phyloP scores from a whole-genome alignment of 768 basidiomycete genomes.

The Boletus eberwhitei region DNA sequence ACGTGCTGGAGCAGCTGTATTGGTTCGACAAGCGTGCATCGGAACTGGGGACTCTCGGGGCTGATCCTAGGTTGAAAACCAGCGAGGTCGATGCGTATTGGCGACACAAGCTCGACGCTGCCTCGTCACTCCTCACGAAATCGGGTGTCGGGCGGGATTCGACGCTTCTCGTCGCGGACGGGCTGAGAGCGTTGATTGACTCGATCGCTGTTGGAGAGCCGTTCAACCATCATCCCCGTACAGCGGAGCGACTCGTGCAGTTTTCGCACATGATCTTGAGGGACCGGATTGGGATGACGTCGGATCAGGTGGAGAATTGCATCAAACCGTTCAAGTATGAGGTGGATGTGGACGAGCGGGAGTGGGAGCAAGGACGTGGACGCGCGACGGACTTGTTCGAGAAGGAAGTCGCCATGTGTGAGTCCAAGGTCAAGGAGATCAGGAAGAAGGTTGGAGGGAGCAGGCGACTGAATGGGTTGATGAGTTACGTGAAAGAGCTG shows the following conservation, averaged over 20 bases:
- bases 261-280: conserved; percentile 92
- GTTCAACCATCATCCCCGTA: conserved; percentile 84
- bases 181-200: conserved; percentile 84
- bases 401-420: conserved; percentile 81
- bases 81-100: conserved; percentile 87
- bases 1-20: conserved; percentile 94
- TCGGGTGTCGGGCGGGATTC: conserved; percentile 94
- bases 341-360: conserved; percentile 87
- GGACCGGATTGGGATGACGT: conserved; percentile 90
- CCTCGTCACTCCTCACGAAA: conserved; percentile 89
- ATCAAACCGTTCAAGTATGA: conserved; percentile 99
- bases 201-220: conserved; percentile 87
- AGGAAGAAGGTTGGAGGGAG: conserved; percentile 84
- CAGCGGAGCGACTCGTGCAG: conserved; percentile 84
- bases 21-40: conserved; percentile 88
- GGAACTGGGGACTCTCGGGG: conserved; percentile 69
- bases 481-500: conserved; percentile 75
- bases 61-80: conserved; percentile 64
- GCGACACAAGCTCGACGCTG: conserved; percentile 95
- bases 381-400: conserved; percentile 77
- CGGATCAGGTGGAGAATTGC: conserved; percentile 98
- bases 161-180: conserved; percentile 92
- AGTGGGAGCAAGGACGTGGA: conserved; percentile 86
- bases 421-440: conserved; percentile 83
- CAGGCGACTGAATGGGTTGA: conserved; percentile 70